Conservation (phyloP, 106 monocot genomes). For the Dendrobium catenatum region DNA sequence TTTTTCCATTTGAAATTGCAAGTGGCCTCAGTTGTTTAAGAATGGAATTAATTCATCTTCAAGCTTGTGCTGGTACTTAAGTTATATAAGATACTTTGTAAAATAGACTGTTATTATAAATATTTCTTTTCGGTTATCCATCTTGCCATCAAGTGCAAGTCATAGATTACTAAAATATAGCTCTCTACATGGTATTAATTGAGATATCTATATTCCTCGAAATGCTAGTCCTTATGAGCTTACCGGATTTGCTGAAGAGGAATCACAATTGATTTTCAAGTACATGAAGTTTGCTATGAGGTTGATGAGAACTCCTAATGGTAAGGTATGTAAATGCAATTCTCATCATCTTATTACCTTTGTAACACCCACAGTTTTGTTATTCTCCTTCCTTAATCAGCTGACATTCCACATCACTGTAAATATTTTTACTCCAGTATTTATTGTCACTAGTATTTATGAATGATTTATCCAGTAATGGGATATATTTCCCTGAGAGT, state of each 20-base stretch:
- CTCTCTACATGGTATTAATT: neutral
- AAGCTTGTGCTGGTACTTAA: no score
- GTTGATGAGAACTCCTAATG: constrained; percentile 14
- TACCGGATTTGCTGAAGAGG: constrained; percentile 40
- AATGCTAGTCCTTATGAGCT: constrained; percentile 27
- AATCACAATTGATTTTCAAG: constrained; percentile 36
- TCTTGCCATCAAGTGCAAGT: no score
- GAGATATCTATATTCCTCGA: neutral
- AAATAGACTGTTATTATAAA: no score
- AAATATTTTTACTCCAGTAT: neutral
- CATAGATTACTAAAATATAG: neutral
- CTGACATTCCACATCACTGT: neutral
- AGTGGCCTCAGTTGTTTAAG: no score
- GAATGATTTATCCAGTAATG: neutral
- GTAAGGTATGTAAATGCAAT: constrained; percentile 25
- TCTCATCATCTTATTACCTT: neutral
- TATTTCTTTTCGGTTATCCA: no score
- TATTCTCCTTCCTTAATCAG: neutral
- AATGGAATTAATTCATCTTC: no score
- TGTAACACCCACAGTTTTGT: neutral
- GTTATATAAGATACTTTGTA: no score
- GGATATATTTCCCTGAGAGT: neutral
- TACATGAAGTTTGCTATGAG: constrained; percentile 32
- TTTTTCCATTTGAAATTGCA: no score
- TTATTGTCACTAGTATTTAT: neutral